A percentile compares a stretch with the other conserved stretches of the same genome.
Conservation (phyloP, 179 eudicot genomes). For the Heliamphora pulchella region DNA sequence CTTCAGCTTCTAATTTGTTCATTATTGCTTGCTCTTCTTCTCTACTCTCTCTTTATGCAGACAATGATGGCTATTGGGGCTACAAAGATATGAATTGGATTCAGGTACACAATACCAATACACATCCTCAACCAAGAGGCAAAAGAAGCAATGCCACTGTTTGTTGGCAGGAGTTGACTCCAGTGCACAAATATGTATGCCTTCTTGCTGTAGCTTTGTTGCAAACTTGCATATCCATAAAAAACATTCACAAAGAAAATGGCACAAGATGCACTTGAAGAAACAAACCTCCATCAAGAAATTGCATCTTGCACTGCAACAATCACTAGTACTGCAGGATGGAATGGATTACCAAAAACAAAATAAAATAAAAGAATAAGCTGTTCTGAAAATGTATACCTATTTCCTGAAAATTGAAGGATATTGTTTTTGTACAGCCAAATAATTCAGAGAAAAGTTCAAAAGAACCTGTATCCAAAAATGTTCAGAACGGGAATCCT, state of each 20-base stretch:
- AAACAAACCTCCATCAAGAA: background rate
- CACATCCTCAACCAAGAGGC: background rate
- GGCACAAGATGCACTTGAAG: background rate
- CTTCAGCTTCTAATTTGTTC: background rate
- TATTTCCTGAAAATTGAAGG: background rate
- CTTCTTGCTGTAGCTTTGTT: background rate
- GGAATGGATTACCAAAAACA: background rate
- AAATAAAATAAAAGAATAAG: background rate
- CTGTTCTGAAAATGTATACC: too few relatives aligned
- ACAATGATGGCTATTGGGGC: background rate
- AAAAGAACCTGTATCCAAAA: conserved; percentile 12
- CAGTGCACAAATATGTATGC: background rate
- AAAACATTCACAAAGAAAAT: background rate
- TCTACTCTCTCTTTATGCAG: background rate
- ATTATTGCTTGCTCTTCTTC: background rate
- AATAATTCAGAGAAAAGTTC: background rate
- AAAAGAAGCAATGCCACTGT: background rate
- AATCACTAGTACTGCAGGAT: background rate
- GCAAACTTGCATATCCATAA: background rate
- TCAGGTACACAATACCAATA: background rate
- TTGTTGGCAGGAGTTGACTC: background rate
- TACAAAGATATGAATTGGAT: background rate
- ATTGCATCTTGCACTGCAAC: background rate
- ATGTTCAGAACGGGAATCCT: conserved; percentile 58
- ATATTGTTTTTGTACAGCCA: background rate